phyloP scores from a whole-genome alignment of 371 early-diverging fungal genomes.

The Actinomortierella wolfii region DNA sequence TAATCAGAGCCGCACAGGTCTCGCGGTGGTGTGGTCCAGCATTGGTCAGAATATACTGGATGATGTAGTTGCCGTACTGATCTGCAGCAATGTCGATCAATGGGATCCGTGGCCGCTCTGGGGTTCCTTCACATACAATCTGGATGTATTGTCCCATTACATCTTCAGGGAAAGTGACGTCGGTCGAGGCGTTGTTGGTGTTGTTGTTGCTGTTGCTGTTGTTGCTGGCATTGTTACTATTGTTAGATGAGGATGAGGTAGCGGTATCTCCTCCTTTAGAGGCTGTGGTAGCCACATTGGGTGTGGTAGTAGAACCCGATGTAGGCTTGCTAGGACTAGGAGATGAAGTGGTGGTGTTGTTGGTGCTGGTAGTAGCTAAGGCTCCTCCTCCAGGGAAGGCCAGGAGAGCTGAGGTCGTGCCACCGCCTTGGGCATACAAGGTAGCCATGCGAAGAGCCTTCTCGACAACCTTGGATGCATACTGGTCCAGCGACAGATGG shows the following conservation, averaged over 20 bases:
- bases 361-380: no score
- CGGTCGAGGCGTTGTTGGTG: no score
- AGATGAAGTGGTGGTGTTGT: no score
- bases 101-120: slow-evolving; percentile 51
- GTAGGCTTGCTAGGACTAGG: neutral
- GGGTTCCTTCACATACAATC: slow-evolving; percentile 30
- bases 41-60: slow-evolving; percentile 72
- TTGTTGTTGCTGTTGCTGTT: neutral
- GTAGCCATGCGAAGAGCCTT: slow-evolving; percentile 71
- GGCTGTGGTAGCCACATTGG: neutral
- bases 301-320: neutral
- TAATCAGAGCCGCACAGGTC: slow-evolving; percentile 63
- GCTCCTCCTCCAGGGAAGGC: no score
- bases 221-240: neutral
- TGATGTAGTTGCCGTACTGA: slow-evolving; percentile 75
- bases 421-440: no score
- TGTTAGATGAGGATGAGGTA: neutral
- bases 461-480: slow-evolving; percentile 80
- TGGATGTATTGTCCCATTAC: slow-evolving; percentile 37
- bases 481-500: slow-evolving; percentile 70
- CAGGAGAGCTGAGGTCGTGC: no score
- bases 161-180: slow-evolving; percentile 24
- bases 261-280: neutral
- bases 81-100: slow-evolving; percentile 65
- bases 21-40: slow-evolving; percentile 66